These are phyloP conservation scores for Solanum tarapatanum DNA, from an alignment of 257 asterid genomes.

Conservation along the genomic window DNA sequence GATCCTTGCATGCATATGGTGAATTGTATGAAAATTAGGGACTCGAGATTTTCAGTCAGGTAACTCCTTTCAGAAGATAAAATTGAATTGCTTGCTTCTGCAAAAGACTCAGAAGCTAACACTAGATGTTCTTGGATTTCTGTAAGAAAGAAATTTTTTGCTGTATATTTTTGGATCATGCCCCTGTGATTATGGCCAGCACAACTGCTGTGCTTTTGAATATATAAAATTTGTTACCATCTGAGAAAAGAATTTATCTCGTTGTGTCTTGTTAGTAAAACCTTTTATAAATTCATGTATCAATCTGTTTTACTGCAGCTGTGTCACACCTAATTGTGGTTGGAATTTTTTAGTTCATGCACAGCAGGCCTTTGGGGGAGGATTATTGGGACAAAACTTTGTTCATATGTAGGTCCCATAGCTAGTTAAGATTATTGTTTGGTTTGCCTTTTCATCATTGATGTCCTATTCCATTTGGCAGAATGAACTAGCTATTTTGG, in stretches of 20 bases:
- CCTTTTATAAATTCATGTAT: background rate
- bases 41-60: background rate
- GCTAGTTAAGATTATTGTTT: background rate
- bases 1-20: background rate
- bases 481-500: slow-evolving; percentile 96
- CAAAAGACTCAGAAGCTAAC: background rate
- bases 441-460: background rate
- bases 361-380: background rate
- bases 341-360: background rate
- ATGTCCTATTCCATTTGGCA: slow-evolving; percentile 17
- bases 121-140: background rate
- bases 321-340: background rate
- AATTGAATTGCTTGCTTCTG: background rate
- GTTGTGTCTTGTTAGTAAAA: background rate
- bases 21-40: background rate
- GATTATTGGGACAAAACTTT: background rate
- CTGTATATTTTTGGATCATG: background rate
- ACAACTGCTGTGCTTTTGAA: background rate
- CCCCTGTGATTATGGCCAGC: background rate
- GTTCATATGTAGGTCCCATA: background rate
- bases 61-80: background rate
- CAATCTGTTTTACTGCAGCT: background rate
- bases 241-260: background rate
- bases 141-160: background rate
- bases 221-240: background rate